Percentiles rank a stretch among this genome's conserved stretches.
phyloP scores from a whole-genome alignment of 306 rosid species.

The Rosa lucieae region DNA sequence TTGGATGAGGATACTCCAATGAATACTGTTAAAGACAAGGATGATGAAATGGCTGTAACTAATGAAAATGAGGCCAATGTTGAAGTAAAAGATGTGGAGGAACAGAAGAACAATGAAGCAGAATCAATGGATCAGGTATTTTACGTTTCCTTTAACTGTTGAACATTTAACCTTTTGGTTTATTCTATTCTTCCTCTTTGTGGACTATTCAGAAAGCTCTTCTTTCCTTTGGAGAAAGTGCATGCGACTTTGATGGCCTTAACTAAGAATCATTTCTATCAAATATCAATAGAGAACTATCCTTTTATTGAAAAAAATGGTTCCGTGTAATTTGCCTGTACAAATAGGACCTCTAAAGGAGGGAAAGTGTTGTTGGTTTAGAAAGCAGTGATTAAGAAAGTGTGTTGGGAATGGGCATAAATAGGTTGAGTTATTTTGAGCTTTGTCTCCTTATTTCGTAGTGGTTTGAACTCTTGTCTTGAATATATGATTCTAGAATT shows the following conservation, averaged over 20 bases:
- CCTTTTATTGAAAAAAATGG: not conserved
- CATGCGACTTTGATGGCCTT: not conserved
- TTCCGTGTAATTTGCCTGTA: not conserved
- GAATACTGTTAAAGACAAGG: conserved; percentile 39
- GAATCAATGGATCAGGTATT: conserved; percentile 78
- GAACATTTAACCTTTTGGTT: not conserved
- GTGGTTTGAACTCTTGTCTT: not conserved
- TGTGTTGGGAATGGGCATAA: not conserved
- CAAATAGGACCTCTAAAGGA: not conserved
- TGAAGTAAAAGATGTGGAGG: conserved; percentile 47
- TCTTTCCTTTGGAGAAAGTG: not conserved
- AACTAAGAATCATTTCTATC: not conserved
- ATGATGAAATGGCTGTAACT: conserved; percentile 26
- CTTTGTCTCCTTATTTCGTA: not conserved
- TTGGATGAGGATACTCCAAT: conserved; percentile 42
- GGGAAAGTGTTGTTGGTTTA: not conserved
- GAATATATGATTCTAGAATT: not conserved
- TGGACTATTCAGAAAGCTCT: not conserved
- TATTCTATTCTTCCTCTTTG: not conserved
- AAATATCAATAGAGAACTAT: not conserved
- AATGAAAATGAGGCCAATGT: conserved; percentile 32
- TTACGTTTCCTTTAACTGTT: not conserved
- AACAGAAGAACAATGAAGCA: conserved; percentile 45
- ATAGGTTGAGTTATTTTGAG: not conserved
- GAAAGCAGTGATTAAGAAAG: not conserved